Base-by-base conservation (phyloP, 768 basidiomycete genomes). In the Phanerodontia chrysosporium region DNA sequence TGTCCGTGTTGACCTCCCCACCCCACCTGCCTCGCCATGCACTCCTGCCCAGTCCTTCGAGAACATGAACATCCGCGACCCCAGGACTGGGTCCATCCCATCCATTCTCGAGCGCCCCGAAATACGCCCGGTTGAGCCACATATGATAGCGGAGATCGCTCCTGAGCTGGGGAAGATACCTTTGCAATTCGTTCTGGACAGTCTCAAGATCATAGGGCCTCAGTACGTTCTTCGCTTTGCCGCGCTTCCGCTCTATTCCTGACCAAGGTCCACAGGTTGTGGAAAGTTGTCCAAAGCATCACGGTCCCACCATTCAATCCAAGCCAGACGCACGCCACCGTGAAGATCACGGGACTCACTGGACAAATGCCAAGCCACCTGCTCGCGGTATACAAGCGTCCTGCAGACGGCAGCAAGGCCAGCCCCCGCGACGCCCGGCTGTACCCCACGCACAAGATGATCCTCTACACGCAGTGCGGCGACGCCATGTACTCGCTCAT, bases 381-480 rank as follows among this genome's bases (percentile, higher is more conserved):
- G 54, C 68, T 77, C 59, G 74, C 86, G 24, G 70, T 87, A 29
- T 79, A 78, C 32, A 75, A 80, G 55, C 49, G 59, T 35, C 79
- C 82, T 57, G 39, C 39, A 18, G 73, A 75, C 63, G 71, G 75
- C n/a, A n/a, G n/a, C 14, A 65, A 60, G 55, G 45, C 58, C 10
- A 59, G 61, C 55, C 71, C 63, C 3, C 69, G 72, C 18, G 73
- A 74, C 58, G 76, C 81, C 45, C 71, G 75, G 55, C 71, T 89
- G 57, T 76, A 85, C 71, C 84, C 87, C 3, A 75, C 83, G 0
- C 87, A 89, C 74, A 78, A 80, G 52, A 73, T 87, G 35, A 76
- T 87, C 49, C 75, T 87, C 55, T 85, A 85, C 1, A 75, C 83
- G 2, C 75, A 84, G 62, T 89, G 84, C 71, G 75, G 85, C n/a